Evolutionary conservation across 129 eudicot genomes (phyloP), one percentile per base, ranked within the genome.

Genomic region (Lactuca saligna): DNA sequence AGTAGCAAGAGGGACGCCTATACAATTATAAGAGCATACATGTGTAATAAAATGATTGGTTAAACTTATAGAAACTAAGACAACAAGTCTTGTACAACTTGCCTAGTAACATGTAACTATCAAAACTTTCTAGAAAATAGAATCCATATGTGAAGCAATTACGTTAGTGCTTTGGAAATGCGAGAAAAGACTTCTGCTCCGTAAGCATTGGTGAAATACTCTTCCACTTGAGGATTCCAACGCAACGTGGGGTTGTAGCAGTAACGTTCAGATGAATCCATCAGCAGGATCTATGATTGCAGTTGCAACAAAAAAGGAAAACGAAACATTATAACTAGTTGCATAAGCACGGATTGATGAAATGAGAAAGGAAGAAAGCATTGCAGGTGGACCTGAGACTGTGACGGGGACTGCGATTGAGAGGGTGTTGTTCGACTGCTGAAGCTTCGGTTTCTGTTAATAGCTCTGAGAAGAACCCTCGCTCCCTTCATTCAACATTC

Each of bases 81-180:
- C 53, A 35, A 56, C 56, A 25, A 29, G 51, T 69, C 64, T 69
- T 8, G 3, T 34, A 37, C 8, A 33, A 67, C 9, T 71, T 12
- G 48, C 68, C 39, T 71, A 71, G 35, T 33, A 61, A 17, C 44
- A 69, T 9, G 4, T 48, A 16, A 32, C 10, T 0, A 49, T 54
- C 63, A 39, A 68, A 41, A 4, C 3, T 42, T 42, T 42, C 20
- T 34, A 34, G 14, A 72, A 46, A 8, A 14, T 60, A 49, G 35
- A 13, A 15, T 38, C 51, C 60, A 59, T 17, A 2, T 38, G 20
- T 8, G 13, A 42, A 48, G 29, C 17, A 66, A 70, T 12, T 82
- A 90, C 93, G 99, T 89, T 54, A 93, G 89, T 39, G 99, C 95
- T 72, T 82, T 80, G 51, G 95, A 93, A 63, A 93, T 93, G 49